A percentile compares a stretch with the other conserved stretches of the same genome.
phyloP scores from a whole-genome alignment of 78 protist genomes.

The Chrysochromulina parva region DNA sequence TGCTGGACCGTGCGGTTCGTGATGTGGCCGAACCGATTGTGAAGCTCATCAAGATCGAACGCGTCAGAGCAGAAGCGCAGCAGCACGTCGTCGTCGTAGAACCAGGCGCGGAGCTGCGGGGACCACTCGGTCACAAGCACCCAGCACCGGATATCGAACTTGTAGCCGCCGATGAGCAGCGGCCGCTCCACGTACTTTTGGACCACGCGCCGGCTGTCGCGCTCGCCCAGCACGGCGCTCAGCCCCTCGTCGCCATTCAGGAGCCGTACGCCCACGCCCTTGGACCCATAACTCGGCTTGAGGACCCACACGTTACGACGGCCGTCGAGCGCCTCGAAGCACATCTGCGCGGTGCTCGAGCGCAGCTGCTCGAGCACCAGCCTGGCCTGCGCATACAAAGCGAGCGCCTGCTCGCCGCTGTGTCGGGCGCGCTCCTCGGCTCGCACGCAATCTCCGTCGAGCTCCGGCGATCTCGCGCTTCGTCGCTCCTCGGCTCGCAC shows the following conservation, averaged over 20 bases:
- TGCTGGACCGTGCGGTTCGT: neutral
- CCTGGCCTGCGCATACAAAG: too few species aligned
- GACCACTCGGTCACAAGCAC: slow-evolving; percentile 46
- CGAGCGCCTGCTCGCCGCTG: too few species aligned
- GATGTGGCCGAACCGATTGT: neutral
- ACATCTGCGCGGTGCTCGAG: too few species aligned
- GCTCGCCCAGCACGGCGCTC: neutral
- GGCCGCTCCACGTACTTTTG: slow-evolving; percentile 67
- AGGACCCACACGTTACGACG: neutral
- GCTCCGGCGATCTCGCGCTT: too few species aligned
- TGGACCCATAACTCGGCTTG: slow-evolving; percentile 14
- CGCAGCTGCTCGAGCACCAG: too few species aligned
- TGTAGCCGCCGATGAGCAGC: slow-evolving; percentile 47
- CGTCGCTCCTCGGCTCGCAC: too few species aligned
- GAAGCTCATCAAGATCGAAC: neutral
- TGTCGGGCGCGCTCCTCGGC: too few species aligned
- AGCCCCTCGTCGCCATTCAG: neutral
- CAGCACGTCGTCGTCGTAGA: neutral
- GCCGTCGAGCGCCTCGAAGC: neutral
- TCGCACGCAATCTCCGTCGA: too few species aligned
- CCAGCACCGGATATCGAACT: slow-evolving; percentile 73
- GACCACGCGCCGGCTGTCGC: slow-evolving; percentile 19
- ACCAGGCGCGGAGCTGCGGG: neutral
- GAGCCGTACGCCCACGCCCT: neutral
- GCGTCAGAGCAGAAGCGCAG: neutral